Evolutionary conservation across 2,329 filamentous ascomycete genomes (phyloP), one percentile per base, ranked within the genome.

Genomic region (Nectriaceae sp.): DNA sequence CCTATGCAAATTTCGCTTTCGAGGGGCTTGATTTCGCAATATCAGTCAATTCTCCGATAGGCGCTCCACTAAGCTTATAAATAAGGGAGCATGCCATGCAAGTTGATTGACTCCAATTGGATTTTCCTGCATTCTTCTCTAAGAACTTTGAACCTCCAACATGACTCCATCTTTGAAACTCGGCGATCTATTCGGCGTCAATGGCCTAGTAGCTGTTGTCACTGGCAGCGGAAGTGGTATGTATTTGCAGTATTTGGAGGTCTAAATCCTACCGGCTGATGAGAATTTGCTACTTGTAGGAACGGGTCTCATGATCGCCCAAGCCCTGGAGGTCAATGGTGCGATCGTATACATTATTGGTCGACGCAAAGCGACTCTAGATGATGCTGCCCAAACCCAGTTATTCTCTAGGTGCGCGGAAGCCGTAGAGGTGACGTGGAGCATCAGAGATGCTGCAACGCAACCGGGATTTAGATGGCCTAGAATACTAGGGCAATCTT

Each of bases 301-400:
- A 3, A 76, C 80, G 46, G 77, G 77, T 4, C 62, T 77, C 11
- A 75, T 75, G 65, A 78, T 79, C 57, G 70, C 77, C 1, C 65
- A 73, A 43, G 75, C 75, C 2, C 66, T 81, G 1, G 77, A 74
- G 33, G 57, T 65, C 10, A 81, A 80, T 47, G 78, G 78, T 3
- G 77, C 78, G 2, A 69, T 70, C 41, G 75, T 82, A 4, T 81
- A 78, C 58, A 74, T 81, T 44, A 65, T 80, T 21, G 77, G 77
- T 3, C 72, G 78, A 10, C 72, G 78, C 19, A 63, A 68, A 48
- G 72, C 75, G 15, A 57, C 64, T 4, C 66, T 81, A 8, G 65
- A 74, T 18, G 58, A 65, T 81, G 10, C 65, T n/a, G n/a, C 87
- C 90, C 91, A 96, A 69, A 89, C 86, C 89, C 90, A 96, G 40